Percentiles rank a stretch among this genome's conserved stretches.
Conservation (phyloP, 768 basidiomycete species). For the Wakefieldia striispora region DNA sequence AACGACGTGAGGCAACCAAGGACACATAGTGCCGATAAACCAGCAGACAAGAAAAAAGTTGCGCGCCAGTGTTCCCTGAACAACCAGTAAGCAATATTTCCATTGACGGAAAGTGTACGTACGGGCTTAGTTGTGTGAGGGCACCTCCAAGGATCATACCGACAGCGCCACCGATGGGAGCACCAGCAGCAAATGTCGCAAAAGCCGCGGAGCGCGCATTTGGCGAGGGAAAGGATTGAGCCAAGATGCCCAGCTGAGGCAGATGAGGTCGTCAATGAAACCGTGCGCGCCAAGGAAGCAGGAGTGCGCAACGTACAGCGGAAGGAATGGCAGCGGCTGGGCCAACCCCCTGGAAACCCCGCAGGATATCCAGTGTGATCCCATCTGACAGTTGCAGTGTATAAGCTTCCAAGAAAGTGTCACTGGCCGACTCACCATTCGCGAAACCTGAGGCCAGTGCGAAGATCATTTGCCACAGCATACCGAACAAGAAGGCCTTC, state of each 20-base stretch:
- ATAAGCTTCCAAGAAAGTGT: neutral
- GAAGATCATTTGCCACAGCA: constrained; percentile 49
- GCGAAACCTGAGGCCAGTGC: constrained; percentile 67
- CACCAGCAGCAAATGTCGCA: constrained; percentile 81
- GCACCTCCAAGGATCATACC: constrained; percentile 73
- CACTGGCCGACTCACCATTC: constrained; percentile 34
- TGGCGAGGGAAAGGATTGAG: constrained; percentile 70
- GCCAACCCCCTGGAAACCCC: constrained; percentile 79
- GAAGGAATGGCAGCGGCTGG: constrained; percentile 75
- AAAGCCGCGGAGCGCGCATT: constrained; percentile 72
- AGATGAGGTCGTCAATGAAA: neutral
- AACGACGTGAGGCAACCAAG: constrained; percentile 53
- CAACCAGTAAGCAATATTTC: neutral
- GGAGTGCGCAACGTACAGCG: constrained; percentile 42
- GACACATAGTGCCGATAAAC: constrained; percentile 50
- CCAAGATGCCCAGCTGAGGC: constrained; percentile 73
- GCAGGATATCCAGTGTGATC: constrained; percentile 62
- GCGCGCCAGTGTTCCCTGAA: constrained; percentile 63
- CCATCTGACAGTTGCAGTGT: constrained; percentile 40
- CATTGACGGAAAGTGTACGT: constrained; percentile 4
- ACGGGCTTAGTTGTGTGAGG: constrained; percentile 53
- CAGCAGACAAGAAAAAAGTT: constrained; percentile 58
- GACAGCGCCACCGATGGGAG: constrained; percentile 74
- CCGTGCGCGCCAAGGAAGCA: neutral
- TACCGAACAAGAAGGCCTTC: constrained; percentile 61